These are phyloP conservation scores for Lasiosphaeria miniovina DNA, from an alignment of 495 filamentous ascomycete genomes.

Conservation along the genomic window DNA sequence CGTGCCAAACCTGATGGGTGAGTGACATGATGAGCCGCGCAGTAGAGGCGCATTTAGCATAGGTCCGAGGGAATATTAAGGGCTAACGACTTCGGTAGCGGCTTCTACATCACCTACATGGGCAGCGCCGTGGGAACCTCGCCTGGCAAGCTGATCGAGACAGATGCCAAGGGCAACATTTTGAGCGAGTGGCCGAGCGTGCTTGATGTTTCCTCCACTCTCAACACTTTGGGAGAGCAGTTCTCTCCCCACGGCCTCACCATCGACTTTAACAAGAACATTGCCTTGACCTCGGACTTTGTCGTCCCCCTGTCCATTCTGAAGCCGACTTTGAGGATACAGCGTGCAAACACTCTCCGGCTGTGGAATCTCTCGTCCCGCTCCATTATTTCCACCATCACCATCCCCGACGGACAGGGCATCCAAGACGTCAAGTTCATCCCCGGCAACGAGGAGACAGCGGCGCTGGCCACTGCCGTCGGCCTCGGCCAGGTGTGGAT, in stretches of 20 bases:
- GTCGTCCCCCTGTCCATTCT: constrained; percentile 58
- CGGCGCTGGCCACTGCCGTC: constrained; percentile 60
- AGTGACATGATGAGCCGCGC: background rate
- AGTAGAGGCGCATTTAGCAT: no score
- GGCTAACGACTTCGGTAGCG: constrained; percentile 24
- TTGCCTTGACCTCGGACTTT: constrained; percentile 61
- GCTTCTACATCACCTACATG: constrained; percentile 60
- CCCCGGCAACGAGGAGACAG: constrained; percentile 56
- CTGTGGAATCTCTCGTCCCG: constrained; percentile 54
- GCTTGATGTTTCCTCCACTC: constrained; percentile 40
- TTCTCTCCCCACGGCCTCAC: constrained; percentile 60
- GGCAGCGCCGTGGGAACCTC: constrained; percentile 52
- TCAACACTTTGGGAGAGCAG: constrained; percentile 57
- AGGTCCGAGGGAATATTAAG: background rate
- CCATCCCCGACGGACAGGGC: constrained; percentile 57
- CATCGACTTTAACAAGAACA: constrained; percentile 55
- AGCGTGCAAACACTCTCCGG: constrained; percentile 53
- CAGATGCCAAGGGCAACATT: constrained; percentile 57
- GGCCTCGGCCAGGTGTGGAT: constrained; percentile 62
- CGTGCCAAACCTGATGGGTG: constrained; percentile 61
- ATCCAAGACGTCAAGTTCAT: constrained; percentile 68
- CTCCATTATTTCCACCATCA: constrained; percentile 58
- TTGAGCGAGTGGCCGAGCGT: constrained; percentile 57
- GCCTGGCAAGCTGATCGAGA: constrained; percentile 58
- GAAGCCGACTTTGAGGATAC: constrained; percentile 54